Evolutionary conservation across 331 rosid species (phyloP), one percentile per base, ranked within the genome.

Genomic region (Quercus tomentella): DNA sequence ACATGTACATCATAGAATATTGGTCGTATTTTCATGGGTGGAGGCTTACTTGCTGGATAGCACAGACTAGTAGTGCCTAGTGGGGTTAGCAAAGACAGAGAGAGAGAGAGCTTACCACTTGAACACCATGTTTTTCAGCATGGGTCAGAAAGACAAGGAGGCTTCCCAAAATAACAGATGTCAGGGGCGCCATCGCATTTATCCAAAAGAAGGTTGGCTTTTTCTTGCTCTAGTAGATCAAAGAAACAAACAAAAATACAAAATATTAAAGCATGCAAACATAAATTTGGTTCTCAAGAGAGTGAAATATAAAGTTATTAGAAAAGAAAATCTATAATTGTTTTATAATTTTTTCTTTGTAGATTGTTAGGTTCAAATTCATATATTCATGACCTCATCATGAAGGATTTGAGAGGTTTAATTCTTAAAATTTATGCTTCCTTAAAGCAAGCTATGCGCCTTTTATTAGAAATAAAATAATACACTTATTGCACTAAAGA

Each of bases 51-150:
- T 60, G 31, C 66, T 60, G 66, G 66, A 60, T 60, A 26, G 16
- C 66, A 60, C 1, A 60, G 17, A 8, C 54, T 49, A 49, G 16
- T 49, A 49, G 16, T 49, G 54, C 54, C 54, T 49, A 49, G 54
- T 49, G 54, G 54, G 16, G 54, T 11, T 49, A 3, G 54, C 17
- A 7, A 23, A n/a, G 28, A 61, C 17, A 6, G 0, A 6, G 45
- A 74, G 54, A 74, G 69, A 23, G 25, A 2, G 37, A 52, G 68
- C 21, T 84, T 82, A 89, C 90, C 87, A 89, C 92, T 87, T 76
- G 84, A 73, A 89, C 84, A 60, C 88, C 86, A 73, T 89, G 89
- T 9, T 83, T 76, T 52, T 89, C 90, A 57, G 92, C 88, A 31
- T 86, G 92, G 70, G 89, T 89, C 20, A 89, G 68, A 56, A 4